A percentile compares a stretch with the other conserved stretches of the same genome.
Evolutionary conservation across 2,329 filamentous ascomycete species (phyloP).

Genomic region (Pseudogymnoascus sp.): DNA sequence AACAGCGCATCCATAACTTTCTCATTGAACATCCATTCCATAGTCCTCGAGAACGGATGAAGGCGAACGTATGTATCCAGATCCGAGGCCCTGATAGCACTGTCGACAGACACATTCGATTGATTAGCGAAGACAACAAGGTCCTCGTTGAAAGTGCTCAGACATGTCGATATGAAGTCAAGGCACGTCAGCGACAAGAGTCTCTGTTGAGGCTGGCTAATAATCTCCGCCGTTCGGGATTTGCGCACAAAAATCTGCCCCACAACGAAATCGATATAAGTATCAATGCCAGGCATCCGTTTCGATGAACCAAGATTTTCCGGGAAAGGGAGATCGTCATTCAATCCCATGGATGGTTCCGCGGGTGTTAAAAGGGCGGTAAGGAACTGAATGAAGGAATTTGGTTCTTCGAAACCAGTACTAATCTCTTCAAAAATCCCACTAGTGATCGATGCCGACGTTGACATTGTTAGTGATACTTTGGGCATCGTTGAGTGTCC

Average conservation of each 20-base stretch:
- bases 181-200: conserved; percentile 74
- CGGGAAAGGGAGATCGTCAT: conserved; percentile 76
- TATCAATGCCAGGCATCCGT: conserved; percentile 78
- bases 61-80: conserved; percentile 74
- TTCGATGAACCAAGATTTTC: conserved; percentile 73
- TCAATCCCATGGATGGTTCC: conserved; percentile 51
- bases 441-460: conserved; percentile 43
- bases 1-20: conserved; percentile 77
- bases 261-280: conserved; percentile 86
- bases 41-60: conserved; percentile 87
- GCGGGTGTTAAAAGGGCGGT: conserved; percentile 64
- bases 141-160: conserved; percentile 89
- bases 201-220: conserved; percentile 61
- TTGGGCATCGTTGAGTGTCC: conserved; percentile 40
- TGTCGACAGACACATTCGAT: conserved; percentile 67
- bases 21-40: conserved; percentile 98
- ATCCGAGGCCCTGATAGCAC: conserved; percentile 65
- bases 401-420: conserved; percentile 74
- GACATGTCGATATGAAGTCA: conserved; percentile 70
- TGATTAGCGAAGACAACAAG: conserved; percentile 73
- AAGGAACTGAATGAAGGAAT: conserved; percentile 74
- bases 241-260: conserved; percentile 68
- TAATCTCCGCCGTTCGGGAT: conserved; percentile 47
- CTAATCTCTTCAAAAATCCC: conserved; percentile 68
- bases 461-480: conserved; percentile 17